Percentiles rank a stretch among this genome's conserved stretches.
These are phyloP conservation scores for Stagonosporopsis tanaceti DNA, from an alignment of 2,329 filamentous ascomycete genomes.

Conservation along the genomic window DNA sequence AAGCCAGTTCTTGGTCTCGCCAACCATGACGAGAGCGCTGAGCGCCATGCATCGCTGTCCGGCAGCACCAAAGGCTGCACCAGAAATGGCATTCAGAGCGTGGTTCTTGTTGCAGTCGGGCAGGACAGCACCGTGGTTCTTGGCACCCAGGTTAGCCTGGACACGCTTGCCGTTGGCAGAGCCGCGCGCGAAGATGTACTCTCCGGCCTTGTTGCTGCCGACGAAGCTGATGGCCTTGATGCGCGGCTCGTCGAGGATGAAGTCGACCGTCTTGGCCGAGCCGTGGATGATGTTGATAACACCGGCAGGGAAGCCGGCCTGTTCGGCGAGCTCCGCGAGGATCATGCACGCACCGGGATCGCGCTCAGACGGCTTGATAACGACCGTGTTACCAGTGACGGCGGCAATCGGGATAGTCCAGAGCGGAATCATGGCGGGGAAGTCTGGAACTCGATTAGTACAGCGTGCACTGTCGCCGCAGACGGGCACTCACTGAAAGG, in stretches of 20 bases:
- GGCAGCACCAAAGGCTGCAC: conserved; percentile 84
- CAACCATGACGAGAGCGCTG: conserved; percentile 82
- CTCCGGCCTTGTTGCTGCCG: conserved; percentile 84
- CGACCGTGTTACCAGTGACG: conserved; percentile 81
- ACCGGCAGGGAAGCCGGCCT: conserved; percentile 82
- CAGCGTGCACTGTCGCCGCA: background rate
- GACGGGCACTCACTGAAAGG: conserved; percentile 73
- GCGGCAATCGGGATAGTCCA: conserved; percentile 89
- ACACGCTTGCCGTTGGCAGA: conserved; percentile 88
- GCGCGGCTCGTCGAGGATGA: conserved; percentile 82
- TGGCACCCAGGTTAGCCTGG: conserved; percentile 86
- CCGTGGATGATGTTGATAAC: conserved; percentile 87
- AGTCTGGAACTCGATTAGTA: conserved; percentile 64
- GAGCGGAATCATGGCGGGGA: conserved; percentile 91
- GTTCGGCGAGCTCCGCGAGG: conserved; percentile 77
- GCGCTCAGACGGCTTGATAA: conserved; percentile 86
- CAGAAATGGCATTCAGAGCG: conserved; percentile 82
- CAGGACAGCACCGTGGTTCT: conserved; percentile 86
- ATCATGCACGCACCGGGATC: conserved; percentile 88
- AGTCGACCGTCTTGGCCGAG: conserved; percentile 81
- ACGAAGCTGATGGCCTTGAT: conserved; percentile 91
- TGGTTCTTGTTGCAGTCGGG: conserved; percentile 92
- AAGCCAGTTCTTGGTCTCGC: conserved; percentile 85
- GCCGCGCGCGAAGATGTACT: conserved; percentile 82
- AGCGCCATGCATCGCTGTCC: conserved; percentile 89